Base-by-base conservation (phyloP, 495 filamentous ascomycete genomes). In the Cudoniella acicularis region DNA sequence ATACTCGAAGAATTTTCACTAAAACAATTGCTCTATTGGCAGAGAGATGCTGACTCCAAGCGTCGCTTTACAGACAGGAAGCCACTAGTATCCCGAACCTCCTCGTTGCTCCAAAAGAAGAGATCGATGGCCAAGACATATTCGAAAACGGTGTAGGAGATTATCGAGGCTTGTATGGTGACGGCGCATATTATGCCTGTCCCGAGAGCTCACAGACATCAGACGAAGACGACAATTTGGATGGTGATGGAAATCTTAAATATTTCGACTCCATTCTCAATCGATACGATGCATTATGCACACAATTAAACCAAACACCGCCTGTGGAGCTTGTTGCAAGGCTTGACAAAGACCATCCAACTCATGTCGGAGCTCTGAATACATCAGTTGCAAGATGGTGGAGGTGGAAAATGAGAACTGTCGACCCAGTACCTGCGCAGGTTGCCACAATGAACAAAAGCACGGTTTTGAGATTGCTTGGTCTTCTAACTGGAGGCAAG, bases 111-210 rank as follows among this genome's bases (percentile, higher is more conserved):
- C 55, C 63, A 22, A 55, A 52, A 66, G 40, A 63, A 40, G 56
- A 55, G 3, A 69, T 69, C 23, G 67, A 72, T 22, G 22, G 72
- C 68, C 64, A 72, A 54, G 70, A 71, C 57, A 70, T 77, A 64
- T 75, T 77, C 67, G 60, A 72, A 40, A 61, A 69, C 54, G 73
- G 70, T 54, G 62, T 69, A 21, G 79, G 74, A 52, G 79, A 83
- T 67, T 70, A 72, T 27, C 64, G 83, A 47, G 88, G 84, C 1
- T 86, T 80, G 63, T 89, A 89, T 64, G 65, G 79, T 23, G 84
- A 91, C 65, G 88, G 89, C 36, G 85, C 87, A n/a, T 92, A 87
- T 59, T 79, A 79, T 10, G 86, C 83, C 11, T 73, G 70, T 1
- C 79, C 79, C 1, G 66, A 68, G 2, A 47, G 40, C 2, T 25